Conservation (phyloP, 2,329 filamentous ascomycete species). For the Colletotrichum sp. region DNA sequence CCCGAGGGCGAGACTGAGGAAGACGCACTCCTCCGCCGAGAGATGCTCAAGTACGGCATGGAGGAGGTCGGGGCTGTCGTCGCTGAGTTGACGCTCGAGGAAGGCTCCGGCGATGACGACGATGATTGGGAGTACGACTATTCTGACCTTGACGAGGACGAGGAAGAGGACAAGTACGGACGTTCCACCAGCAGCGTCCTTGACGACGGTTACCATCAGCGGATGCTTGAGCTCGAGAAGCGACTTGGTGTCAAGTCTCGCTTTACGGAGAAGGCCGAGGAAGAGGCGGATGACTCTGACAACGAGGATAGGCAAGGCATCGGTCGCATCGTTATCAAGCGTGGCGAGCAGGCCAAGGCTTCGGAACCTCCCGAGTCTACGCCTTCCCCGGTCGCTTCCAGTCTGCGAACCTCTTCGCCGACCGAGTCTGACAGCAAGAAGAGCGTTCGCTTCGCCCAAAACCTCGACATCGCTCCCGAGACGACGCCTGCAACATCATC, state of each 20-base stretch:
- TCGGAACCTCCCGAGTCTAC: background rate
- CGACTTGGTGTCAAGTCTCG: constrained; percentile 67
- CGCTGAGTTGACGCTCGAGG: constrained; percentile 86
- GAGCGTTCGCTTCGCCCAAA: constrained; percentile 80
- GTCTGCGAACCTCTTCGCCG: constrained; percentile 4
- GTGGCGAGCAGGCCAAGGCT: constrained; percentile 10
- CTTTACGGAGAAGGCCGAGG: constrained; percentile 41
- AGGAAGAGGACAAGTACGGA: constrained; percentile 79
- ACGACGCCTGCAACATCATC: background rate
- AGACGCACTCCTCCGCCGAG: constrained; percentile 78
- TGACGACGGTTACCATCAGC: constrained; percentile 74
- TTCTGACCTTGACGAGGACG: constrained; percentile 56
- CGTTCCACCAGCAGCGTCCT: constrained; percentile 71
- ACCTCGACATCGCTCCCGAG: constrained; percentile 70
- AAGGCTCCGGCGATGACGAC: constrained; percentile 59
- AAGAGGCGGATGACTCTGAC: constrained; percentile 36
- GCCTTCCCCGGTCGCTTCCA: constrained; percentile 19
- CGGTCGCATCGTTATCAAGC: constrained; percentile 58
- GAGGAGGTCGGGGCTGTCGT: constrained; percentile 91
- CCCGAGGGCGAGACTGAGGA: constrained; percentile 79
- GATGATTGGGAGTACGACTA: constrained; percentile 55
- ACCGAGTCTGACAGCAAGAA: constrained; percentile 54
- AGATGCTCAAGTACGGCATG: constrained; percentile 92
- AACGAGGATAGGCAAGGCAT: constrained; percentile 52
- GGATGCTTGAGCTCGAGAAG: constrained; percentile 87